Evolutionary conservation across 2,329 filamentous ascomycete genomes (phyloP).

Genomic region (Didymellaceae sp.): DNA sequence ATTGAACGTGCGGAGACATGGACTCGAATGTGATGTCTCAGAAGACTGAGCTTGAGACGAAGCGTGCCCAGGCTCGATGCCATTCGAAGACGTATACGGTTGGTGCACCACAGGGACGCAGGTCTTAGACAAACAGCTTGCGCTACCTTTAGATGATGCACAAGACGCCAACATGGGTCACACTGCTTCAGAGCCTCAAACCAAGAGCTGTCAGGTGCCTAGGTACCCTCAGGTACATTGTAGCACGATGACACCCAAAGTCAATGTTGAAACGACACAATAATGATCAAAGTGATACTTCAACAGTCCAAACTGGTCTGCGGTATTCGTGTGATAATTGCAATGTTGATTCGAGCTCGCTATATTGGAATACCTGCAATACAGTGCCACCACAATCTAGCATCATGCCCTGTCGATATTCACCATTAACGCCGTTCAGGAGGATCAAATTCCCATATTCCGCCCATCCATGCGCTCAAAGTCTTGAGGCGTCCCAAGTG

Average conservation of each 20-base stretch:
- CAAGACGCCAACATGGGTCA: neutral
- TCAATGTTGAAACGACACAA: neutral
- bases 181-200: conserved; percentile 14
- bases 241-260: neutral
- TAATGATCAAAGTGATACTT: neutral
- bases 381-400: neutral
- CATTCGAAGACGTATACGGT: neutral
- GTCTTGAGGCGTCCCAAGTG: neutral
- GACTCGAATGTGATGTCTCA: neutral
- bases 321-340: no score
- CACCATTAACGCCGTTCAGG: conserved; percentile 7
- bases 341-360: no score
- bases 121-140: conserved; percentile 4
- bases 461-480: neutral
- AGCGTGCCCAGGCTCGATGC: neutral
- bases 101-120: conserved; percentile 13
- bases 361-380: neutral
- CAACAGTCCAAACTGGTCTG: no score
- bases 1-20: no score
- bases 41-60: neutral
- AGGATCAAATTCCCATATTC: neutral
- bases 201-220: conserved; percentile 1
- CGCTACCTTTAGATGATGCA: neutral
- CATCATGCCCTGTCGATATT: conserved; percentile 1
- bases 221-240: neutral